Conservation (phyloP, 139 green algal genomes). For the Tetraselmis chui region DNA sequence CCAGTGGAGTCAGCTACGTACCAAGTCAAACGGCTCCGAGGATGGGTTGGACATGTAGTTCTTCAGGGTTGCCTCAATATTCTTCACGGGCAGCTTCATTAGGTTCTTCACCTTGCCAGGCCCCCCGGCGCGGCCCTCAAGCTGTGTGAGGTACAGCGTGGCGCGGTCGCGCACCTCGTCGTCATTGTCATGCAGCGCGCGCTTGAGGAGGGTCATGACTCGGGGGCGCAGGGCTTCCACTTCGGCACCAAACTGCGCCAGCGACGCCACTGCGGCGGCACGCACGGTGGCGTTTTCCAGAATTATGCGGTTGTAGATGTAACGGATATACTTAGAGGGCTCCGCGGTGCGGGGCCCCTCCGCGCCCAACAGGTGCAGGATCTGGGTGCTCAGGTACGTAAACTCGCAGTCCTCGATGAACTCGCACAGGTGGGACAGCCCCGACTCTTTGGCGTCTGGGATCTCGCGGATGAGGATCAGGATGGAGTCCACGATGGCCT, state of each 20-base stretch:
- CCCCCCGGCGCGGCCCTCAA: constrained; percentile 47
- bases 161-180: constrained; percentile 97
- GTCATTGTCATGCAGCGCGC: constrained; percentile 92
- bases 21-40: constrained; percentile 68
- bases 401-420: constrained; percentile 99
- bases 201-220: constrained; percentile 80
- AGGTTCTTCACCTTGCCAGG: constrained; percentile 33
- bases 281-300: constrained; percentile 98
- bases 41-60: constrained; percentile 67
- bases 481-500: constrained; percentile 91
- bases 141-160: constrained; percentile 84
- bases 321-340: constrained; percentile 82
- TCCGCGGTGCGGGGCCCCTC: constrained; percentile 71
- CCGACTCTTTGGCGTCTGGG: constrained; percentile 93
- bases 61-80: constrained; percentile 70
- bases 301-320: constrained; percentile 99
- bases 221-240: constrained; percentile 54
- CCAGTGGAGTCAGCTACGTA: too few relatives aligned
- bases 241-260: constrained; percentile 81
- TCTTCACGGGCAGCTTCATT: constrained; percentile 59
- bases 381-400: constrained; percentile 91
- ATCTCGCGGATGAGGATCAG: constrained; percentile 90
- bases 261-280: constrained; percentile 79
- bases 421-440: constrained; percentile 92
- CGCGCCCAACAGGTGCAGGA: constrained; percentile 87